Conservation (phyloP, 2,329 filamentous ascomycete genomes). For the Trichoderma aggressivum region DNA sequence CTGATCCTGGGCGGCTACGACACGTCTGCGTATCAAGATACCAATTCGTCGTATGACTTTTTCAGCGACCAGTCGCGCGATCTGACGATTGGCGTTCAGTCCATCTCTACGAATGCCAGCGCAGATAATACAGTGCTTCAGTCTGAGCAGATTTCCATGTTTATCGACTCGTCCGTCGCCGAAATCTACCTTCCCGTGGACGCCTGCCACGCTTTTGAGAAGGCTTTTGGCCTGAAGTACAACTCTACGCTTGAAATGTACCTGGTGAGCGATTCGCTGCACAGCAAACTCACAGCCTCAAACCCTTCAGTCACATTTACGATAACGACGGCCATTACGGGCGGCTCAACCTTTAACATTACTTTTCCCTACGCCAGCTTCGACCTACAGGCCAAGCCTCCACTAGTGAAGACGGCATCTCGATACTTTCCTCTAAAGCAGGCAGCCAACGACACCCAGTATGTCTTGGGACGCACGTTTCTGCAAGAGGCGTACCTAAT, state of each 20-base stretch:
- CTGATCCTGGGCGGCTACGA: constrained; percentile 18
- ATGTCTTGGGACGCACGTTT: constrained; percentile 20
- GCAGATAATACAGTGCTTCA: constrained; percentile 1
- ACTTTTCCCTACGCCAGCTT: constrained; percentile 22
- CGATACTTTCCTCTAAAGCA: constrained; percentile 22
- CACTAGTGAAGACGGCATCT: constrained; percentile 11
- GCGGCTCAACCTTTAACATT: constrained; percentile 15
- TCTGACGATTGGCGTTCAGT: constrained; percentile 16
- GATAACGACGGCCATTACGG: constrained; percentile 9
- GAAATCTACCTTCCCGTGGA: constrained; percentile 18
- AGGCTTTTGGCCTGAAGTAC: constrained; percentile 12
- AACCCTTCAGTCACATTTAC: constrained; percentile 17
- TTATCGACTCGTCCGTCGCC: constrained; percentile 19
- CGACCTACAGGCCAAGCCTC: constrained; percentile 18
- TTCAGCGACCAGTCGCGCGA: constrained; percentile 19
- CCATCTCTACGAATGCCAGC: constrained; percentile 18
- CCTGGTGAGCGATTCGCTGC: constrained; percentile 16
- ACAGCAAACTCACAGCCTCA: not conserved
- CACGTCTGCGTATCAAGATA: constrained; percentile 11
- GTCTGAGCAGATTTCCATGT: constrained; percentile 12
- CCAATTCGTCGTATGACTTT: constrained; percentile 2
- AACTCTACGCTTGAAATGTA: constrained; percentile 16
- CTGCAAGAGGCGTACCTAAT: constrained; percentile 22
- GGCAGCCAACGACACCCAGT: constrained; percentile 21
- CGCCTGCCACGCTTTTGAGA: constrained; percentile 17